These are phyloP conservation scores for Stentor coeruleus DNA, from an alignment of 73 alveolate genomes.

Conservation along the genomic window DNA sequence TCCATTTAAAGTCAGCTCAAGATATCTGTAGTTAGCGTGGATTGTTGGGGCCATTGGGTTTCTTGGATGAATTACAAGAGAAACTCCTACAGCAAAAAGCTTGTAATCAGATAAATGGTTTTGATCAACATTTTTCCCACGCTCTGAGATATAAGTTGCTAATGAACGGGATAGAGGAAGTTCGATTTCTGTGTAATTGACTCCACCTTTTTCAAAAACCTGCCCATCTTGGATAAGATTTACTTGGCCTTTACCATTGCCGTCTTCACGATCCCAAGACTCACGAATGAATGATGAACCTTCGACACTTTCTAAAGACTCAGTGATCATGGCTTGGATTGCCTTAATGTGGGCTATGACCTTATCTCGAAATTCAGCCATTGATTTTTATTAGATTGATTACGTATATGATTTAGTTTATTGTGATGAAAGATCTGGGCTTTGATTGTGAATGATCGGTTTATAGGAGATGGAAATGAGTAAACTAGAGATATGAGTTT, in stretches of 20 bases:
- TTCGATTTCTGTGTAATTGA: slow-evolving; percentile 31
- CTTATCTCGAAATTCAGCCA: slow-evolving; percentile 21
- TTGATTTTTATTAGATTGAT: background rate
- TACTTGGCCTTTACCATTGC: slow-evolving; percentile 28
- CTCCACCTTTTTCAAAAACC: slow-evolving; percentile 54
- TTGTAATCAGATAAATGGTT: background rate
- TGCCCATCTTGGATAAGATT: slow-evolving; percentile 32
- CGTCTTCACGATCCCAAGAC: slow-evolving; percentile 28
- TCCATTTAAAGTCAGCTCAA: slow-evolving; percentile 44
- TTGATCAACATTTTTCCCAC: slow-evolving; percentile 28
- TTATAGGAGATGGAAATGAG: no score
- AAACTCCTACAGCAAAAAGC: slow-evolving; percentile 65
- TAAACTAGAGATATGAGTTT: no score
- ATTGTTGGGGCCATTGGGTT: slow-evolving; percentile 82
- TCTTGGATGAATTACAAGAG: slow-evolving; percentile 74
- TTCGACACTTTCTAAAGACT: slow-evolving; percentile 17
- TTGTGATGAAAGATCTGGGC: no score
- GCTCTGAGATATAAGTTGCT: slow-evolving; percentile 27
- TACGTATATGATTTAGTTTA: no score
- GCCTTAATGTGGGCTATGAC: background rate
- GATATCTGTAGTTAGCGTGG: slow-evolving; percentile 72
- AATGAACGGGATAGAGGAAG: slow-evolving; percentile 18
- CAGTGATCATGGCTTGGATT: slow-evolving; percentile 6
- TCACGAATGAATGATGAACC: slow-evolving; percentile 27
- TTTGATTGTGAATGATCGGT: no score